Evolutionary conservation across 768 basidiomycete genomes (phyloP), one percentile per base, ranked within the genome.

Genomic region (Lactifluus pinguis): DNA sequence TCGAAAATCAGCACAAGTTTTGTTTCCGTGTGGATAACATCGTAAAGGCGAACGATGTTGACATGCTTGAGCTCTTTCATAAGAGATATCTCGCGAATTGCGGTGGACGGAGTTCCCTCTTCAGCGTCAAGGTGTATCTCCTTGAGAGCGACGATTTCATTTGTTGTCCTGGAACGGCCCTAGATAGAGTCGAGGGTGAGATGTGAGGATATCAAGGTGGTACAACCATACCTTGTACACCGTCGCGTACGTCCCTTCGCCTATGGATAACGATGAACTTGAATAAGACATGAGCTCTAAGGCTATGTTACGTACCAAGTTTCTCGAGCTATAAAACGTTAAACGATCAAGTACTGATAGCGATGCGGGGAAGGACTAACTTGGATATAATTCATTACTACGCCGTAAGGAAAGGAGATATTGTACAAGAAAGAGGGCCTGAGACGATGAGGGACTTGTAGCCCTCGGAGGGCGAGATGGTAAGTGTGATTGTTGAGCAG

Each of bases 21-120:
- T 8, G 92, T 90, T 75, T 99, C 97, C 17, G 95, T 98, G 74
- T 99, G 97, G 65, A 98, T 98, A 51, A 99, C 97, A 73, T 98
- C 97, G 77, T 98, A 88, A 19, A 99, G 83, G 69, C 97, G 86
- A 70, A 99, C 92, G 71, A 99, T 95, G 76, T 99, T 99, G 77
- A 92, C 86, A 68, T 99, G 97, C 74, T 97, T 97, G 69, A 99
- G 86, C 72, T 99, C 97, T 73, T 99, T 98, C 95, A 98, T 98
- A 66, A 98, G 82, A 45, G 92, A 95, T 68, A 99, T 98, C 79
- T 99, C 97, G 50, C 97, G 87, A 72, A 99, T 99, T 57, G 97
- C 97, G 14, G 97, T 99, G 49, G 91, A 94, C 36, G 97, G 97
- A 0, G 97, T 99, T 38, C 97, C 97, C 76, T 99, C 97, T 74